Evolutionary conservation across 2,329 filamentous ascomycete genomes (phyloP).

Genomic region (Paecilomyces variotii): DNA sequence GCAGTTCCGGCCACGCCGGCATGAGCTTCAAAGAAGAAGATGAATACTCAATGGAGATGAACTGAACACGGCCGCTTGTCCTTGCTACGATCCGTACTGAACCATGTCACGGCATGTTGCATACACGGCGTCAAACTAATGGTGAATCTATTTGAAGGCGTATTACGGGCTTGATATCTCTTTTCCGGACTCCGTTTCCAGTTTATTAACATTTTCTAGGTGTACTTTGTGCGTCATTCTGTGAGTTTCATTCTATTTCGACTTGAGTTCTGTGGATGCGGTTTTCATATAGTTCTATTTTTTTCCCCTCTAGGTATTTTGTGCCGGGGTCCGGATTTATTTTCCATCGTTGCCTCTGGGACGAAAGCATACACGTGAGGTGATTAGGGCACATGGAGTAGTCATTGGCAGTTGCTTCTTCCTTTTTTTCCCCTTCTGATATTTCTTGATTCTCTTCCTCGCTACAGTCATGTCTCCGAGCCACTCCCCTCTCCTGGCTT

Average conservation of each 20-base stretch:
- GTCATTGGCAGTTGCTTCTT: conserved; percentile 8
- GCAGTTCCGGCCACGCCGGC: conserved; percentile 43
- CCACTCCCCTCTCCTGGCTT: conserved; percentile 10
- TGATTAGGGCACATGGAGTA: conserved; percentile 2
- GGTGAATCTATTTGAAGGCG: conserved; percentile 35
- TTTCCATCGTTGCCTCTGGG: not conserved
- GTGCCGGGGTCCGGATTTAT: not conserved
- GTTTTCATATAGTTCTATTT: conserved; percentile 6
- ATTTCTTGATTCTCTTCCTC: conserved; percentile 10
- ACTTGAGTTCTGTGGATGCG: conserved; percentile 3
- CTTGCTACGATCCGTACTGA: not conserved
- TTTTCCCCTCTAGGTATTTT: conserved; percentile 5
- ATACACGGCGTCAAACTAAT: conserved; percentile 22
- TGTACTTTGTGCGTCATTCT: conserved; percentile 16
- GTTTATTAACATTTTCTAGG: conserved; percentile 24
- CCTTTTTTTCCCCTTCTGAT: conserved; percentile 13
- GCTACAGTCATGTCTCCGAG: conserved; percentile 5
- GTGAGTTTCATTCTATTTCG: conserved; percentile 6
- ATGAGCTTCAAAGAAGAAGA: conserved; percentile 90
- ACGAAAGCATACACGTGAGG: not conserved
- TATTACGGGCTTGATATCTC: conserved; percentile 22
- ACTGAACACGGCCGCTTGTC: conserved; percentile 13
- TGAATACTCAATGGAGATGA: conserved; percentile 75
- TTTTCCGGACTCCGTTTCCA: conserved; percentile 20
- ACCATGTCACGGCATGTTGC: conserved; percentile 16